phyloP scores from a whole-genome alignment of 441 rosid species.

The Hura crepitans region DNA sequence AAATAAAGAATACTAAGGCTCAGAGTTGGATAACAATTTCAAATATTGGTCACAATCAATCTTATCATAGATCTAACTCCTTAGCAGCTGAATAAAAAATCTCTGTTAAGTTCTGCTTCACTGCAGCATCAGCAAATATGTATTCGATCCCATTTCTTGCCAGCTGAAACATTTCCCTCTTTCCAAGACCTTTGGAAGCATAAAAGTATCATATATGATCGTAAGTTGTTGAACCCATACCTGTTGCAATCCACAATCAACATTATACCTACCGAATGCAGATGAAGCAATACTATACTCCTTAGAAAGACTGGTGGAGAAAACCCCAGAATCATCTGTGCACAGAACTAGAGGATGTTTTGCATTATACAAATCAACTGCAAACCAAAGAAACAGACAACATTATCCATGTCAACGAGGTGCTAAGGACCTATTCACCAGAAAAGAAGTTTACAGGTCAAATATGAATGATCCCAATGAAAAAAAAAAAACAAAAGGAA shows the following conservation, averaged over 20 bases:
- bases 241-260: slow-evolving; percentile 12
- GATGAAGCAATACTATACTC: slow-evolving; percentile 72
- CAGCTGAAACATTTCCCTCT: slow-evolving; percentile 56
- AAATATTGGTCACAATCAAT: not conserved
- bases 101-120: slow-evolving; percentile 51
- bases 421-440: not conserved
- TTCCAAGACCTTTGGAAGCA: slow-evolving; percentile 49
- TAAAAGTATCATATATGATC: slow-evolving; percentile 5
- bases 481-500: slow-evolving; percentile 15
- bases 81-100: slow-evolving; percentile 41
- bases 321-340: slow-evolving; percentile 88
- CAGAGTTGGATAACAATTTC: slow-evolving; percentile 1
- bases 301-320: slow-evolving; percentile 68
- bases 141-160: slow-evolving; percentile 57
- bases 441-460: not conserved
- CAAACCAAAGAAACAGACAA: slow-evolving; percentile 17
- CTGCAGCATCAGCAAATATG: slow-evolving; percentile 67
- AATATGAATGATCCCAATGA: not conserved
- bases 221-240: slow-evolving; percentile 7
- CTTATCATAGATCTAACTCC: slow-evolving; percentile 31
- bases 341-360: slow-evolving; percentile 76
- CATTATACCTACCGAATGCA: slow-evolving; percentile 53
- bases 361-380: slow-evolving; percentile 65
- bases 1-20: slow-evolving; percentile 4
- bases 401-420: slow-evolving; percentile 33